phyloP scores from a whole-genome alignment of 1,284 basidiomycete genomes.

The Papiliotrema fonsecae region DNA sequence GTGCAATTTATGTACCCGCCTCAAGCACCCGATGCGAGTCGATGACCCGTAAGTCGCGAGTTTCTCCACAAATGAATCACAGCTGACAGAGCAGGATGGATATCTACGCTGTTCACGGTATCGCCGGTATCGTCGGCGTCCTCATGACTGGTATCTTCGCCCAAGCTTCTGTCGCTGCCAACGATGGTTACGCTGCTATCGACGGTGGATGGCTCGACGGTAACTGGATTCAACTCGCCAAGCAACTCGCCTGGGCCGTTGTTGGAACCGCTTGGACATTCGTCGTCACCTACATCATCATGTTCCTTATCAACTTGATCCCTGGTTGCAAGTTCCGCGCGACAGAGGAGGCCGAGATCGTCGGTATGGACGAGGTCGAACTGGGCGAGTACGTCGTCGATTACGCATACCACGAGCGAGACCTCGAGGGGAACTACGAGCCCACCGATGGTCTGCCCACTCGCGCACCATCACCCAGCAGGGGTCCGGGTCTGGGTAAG shows the following conservation, averaged over 20 bases:
- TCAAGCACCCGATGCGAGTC: constrained; percentile 55
- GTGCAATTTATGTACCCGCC: constrained; percentile 82
- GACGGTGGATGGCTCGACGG: constrained; percentile 67
- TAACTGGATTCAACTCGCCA: constrained; percentile 71
- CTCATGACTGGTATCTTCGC: constrained; percentile 63
- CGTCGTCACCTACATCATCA: constrained; percentile 52
- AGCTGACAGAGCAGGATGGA: constrained; percentile 49
- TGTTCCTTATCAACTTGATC: constrained; percentile 53
- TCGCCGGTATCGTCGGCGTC: constrained; percentile 82
- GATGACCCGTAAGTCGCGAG: constrained; percentile 28
- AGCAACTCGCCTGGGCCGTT: constrained; percentile 76
- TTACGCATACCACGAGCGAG: constrained; percentile 47
- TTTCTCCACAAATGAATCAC: background rate
- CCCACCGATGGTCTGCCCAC: background rate
- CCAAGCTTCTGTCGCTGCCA: constrained; percentile 69
- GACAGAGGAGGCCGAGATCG: constrained; percentile 68
- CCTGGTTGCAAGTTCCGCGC: constrained; percentile 71
- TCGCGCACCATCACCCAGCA: background rate
- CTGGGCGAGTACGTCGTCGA: constrained; percentile 49
- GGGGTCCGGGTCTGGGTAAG: background rate
- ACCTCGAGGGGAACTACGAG: constrained; percentile 40
- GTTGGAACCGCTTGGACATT: constrained; percentile 59
- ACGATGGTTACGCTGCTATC: constrained; percentile 55
- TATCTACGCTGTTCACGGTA: constrained; percentile 84
- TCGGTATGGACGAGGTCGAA: constrained; percentile 69